These are phyloP conservation scores for Paraleonurus japonicus DNA, from an alignment of 257 asterid genomes.

Conservation along the genomic window DNA sequence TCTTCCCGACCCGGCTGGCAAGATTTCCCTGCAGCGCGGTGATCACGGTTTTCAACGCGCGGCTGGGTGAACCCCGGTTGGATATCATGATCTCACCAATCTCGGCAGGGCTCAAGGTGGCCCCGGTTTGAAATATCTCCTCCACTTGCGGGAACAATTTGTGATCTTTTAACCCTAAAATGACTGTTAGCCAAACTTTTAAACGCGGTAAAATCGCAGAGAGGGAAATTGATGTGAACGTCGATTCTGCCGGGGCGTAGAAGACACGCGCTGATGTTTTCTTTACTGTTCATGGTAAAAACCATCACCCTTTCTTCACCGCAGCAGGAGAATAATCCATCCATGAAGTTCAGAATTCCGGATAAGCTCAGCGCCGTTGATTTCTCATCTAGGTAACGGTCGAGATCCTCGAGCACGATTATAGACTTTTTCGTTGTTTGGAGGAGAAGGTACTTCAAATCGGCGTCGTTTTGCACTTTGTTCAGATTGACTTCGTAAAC, in stretches of 20 bases:
- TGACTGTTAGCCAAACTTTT: conserved; percentile 68
- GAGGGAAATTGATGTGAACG: conserved; percentile 74
- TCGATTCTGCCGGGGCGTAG: conserved; percentile 90
- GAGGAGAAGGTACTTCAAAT: conserved; percentile 59
- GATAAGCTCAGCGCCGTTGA: conserved; percentile 55
- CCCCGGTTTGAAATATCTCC: conserved; percentile 74
- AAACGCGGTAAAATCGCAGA: conserved; percentile 76
- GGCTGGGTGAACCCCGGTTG: conserved; percentile 80
- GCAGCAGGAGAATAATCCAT: conserved; percentile 81
- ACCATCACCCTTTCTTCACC: conserved; percentile 87
- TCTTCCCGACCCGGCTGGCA: conserved; percentile 41
- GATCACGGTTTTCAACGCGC: conserved; percentile 76
- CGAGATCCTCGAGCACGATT: conserved; percentile 80
- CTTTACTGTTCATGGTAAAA: conserved; percentile 69
- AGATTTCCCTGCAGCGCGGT: conserved; percentile 64
- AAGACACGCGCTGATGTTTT: conserved; percentile 51
- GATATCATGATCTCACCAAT: conserved; percentile 83
- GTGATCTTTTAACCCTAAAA: conserved; percentile 74
- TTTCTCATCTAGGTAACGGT: conserved; percentile 54
- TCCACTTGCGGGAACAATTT: conserved; percentile 76
- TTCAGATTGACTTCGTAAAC: conserved; percentile 72
- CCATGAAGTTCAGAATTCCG: conserved; percentile 85
- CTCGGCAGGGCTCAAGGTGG: conserved; percentile 80
- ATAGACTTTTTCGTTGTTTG: conserved; percentile 72
- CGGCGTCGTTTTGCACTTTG: conserved; percentile 64